phyloP scores from a whole-genome alignment of 371 early-diverging fungal genomes.

The Batkoa obscura region DNA sequence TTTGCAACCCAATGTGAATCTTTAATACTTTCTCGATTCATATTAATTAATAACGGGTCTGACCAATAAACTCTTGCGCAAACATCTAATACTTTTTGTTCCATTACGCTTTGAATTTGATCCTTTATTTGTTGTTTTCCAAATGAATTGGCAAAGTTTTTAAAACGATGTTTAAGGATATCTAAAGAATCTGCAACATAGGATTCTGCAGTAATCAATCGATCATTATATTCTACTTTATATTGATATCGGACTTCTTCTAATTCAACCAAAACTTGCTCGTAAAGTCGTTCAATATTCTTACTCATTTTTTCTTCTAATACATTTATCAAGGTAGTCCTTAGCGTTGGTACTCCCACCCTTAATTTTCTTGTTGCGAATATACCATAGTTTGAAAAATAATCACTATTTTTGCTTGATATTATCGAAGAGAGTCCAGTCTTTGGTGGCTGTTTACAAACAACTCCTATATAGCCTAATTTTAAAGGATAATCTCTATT shows the following conservation, averaged over 20 bases:
- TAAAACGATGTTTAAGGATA: constrained; percentile 76
- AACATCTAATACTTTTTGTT: constrained; percentile 72
- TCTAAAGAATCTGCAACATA: constrained; percentile 91
- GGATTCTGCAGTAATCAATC: constrained; percentile 77
- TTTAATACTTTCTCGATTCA: constrained; percentile 33
- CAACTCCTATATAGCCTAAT: constrained; percentile 96
- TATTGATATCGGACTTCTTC: constrained; percentile 91
- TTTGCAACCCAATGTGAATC: constrained; percentile 66
- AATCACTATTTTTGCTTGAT: constrained; percentile 19
- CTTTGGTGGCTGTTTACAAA: constrained; percentile 42
- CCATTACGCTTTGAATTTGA: constrained; percentile 73
- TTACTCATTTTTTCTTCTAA: constrained; percentile 83
- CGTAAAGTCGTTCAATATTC: constrained; percentile 57
- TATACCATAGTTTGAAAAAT: constrained; percentile 34
- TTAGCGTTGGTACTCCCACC: constrained; percentile 68
- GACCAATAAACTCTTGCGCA: constrained; percentile 85
- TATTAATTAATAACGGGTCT: constrained; percentile 42
- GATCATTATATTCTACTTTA: constrained; percentile 95
- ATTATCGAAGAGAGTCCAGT: constrained; percentile 13
- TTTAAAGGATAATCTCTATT: constrained; percentile 85
- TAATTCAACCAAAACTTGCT: constrained; percentile 76
- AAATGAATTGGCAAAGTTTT: constrained; percentile 70
- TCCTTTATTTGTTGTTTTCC: constrained; percentile 78
- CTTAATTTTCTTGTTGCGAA: constrained; percentile 43
- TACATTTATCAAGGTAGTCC: constrained; percentile 64